Percentiles rank a stretch among this genome's conserved stretches.
Conservation (phyloP, 306 rosid genomes). For the Acacia confusa region DNA sequence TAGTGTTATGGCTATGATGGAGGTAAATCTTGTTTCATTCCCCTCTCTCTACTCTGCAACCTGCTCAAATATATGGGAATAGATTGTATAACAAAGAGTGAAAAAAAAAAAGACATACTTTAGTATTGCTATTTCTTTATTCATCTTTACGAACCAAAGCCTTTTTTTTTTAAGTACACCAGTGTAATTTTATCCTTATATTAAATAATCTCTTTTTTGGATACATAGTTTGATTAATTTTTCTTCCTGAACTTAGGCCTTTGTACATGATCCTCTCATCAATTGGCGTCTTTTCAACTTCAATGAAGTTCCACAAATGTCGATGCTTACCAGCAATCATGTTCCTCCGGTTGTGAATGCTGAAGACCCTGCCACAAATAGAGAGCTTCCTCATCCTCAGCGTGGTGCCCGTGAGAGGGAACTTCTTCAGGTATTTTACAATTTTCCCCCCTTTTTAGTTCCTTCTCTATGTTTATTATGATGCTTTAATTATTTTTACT, state of each 20-base stretch:
- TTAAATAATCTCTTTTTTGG: conserved; percentile 2
- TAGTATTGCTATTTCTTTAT: background rate
- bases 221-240: conserved; percentile 17
- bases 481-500: conserved; percentile 34
- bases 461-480: conserved; percentile 28
- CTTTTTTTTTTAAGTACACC: background rate
- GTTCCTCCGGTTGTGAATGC: conserved; percentile 68
- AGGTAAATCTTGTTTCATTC: conserved; percentile 47
- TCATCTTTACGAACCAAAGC: background rate
- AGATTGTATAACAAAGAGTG: background rate
- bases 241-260: conserved; percentile 64
- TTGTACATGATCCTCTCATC: conserved; percentile 97
- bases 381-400: conserved; percentile 88
- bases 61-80: background rate
- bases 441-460: conserved; percentile 2
- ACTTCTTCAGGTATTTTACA: conserved; percentile 79
- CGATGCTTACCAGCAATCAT: conserved; percentile 64
- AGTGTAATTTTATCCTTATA: background rate
- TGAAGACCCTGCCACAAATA: conserved; percentile 70
- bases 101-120: background rate
- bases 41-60: background rate
- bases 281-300: conserved; percentile 99
- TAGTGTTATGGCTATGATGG: conserved; percentile 99
- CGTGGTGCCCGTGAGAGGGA: conserved; percentile 98
- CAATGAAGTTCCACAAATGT: conserved; percentile 96